A percentile compares a stretch with the other conserved stretches of the same genome.
Evolutionary conservation across 768 basidiomycete species (phyloP).

Genomic region (Nevesoporus exiguus): DNA sequence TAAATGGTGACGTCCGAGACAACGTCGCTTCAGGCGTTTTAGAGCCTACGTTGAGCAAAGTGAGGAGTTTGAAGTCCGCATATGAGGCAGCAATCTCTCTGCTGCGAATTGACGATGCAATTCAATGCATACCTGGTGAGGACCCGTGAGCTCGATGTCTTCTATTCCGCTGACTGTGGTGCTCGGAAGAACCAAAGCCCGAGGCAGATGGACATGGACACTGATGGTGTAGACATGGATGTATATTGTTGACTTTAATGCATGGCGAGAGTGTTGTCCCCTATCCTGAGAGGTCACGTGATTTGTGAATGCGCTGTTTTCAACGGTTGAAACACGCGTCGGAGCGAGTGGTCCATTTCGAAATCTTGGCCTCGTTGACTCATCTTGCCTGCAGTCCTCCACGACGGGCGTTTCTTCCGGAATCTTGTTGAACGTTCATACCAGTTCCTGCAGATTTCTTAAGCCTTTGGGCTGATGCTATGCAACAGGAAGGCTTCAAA

Average conservation of each 20-base stretch:
- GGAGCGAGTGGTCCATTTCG: constrained; percentile 16
- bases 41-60: constrained; percentile 96
- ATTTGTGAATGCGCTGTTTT: constrained; percentile 22
- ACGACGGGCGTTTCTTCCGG: constrained; percentile 11
- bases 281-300: constrained; percentile 28
- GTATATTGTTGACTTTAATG: constrained; percentile 11
- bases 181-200: constrained; percentile 57
- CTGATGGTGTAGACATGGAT: constrained; percentile 30
- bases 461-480: constrained; percentile 38
- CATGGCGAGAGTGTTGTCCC: neutral
- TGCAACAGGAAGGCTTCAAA: constrained; percentile 53
- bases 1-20: constrained; percentile 93
- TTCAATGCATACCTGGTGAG: constrained; percentile 84
- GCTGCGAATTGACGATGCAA: constrained; percentile 94
- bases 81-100: constrained; percentile 95
- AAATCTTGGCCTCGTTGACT: constrained; percentile 17
- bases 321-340: constrained; percentile 20
- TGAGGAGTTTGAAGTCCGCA: constrained; percentile 94
- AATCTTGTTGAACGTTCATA: constrained; percentile 14
- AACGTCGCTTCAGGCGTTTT: constrained; percentile 91
- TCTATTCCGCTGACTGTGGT: constrained; percentile 16
- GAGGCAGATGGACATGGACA: constrained; percentile 78
- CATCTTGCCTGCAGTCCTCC: constrained; percentile 2
- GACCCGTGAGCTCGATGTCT: constrained; percentile 8
- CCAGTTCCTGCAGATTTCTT: constrained; percentile 19